A percentile compares a stretch with the other conserved stretches of the same genome.
These are phyloP conservation scores for Dryas alaskensis DNA, from an alignment of 306 rosid genomes.

Conservation along the genomic window DNA sequence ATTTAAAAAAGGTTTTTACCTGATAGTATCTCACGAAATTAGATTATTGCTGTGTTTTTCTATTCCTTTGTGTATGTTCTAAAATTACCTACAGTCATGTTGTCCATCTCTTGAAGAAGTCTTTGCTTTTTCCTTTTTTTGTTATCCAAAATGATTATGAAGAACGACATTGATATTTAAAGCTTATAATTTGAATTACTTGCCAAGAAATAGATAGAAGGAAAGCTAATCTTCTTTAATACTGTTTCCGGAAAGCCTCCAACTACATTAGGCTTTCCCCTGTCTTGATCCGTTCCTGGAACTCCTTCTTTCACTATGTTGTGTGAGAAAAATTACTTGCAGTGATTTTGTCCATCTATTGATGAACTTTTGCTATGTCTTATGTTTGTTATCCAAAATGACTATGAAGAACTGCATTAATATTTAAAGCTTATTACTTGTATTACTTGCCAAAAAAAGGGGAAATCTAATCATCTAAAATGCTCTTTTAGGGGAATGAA, in stretches of 20 bases:
- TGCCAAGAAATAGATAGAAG: background rate
- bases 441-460: background rate
- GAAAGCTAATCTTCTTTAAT: background rate
- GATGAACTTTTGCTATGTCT: background rate
- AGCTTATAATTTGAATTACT: too few species aligned
- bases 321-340: background rate
- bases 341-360: background rate
- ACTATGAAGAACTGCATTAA: background rate
- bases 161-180: background rate
- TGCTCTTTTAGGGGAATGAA: slow-evolving; percentile 51
- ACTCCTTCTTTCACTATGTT: background rate
- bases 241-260: background rate
- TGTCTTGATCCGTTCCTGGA: background rate
- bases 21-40: too few species aligned
- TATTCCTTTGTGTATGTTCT: background rate
- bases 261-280: background rate
- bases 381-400: background rate
- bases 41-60: background rate
- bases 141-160: background rate
- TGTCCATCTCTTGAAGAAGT: background rate
- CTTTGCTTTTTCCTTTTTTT: background rate
- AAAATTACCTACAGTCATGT: background rate
- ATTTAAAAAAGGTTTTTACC: background rate
- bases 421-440: background rate
- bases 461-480: background rate